Base-by-base conservation (phyloP, 352 stramenopile genomes). In the Peronospora belbahrii region DNA sequence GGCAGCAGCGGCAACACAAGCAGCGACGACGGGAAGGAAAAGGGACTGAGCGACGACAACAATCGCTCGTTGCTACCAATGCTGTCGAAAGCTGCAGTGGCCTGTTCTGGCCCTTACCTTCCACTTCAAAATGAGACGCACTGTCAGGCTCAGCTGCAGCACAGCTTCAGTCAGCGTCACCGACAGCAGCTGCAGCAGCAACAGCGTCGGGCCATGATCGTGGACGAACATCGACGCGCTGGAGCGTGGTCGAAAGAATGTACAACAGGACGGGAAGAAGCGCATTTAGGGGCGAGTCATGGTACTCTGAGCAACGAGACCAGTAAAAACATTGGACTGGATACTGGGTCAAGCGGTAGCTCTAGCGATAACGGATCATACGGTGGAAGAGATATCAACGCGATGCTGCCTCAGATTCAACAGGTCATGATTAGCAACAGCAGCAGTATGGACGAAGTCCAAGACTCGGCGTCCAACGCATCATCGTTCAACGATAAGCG, bases 401-500 rank as follows among this genome's bases (percentile, higher is more conserved):
- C 20, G 6, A 39, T 36, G 25, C 42, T 19, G 27, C 27, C 22
- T 0, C 24, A 36, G 3, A 25, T 18, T 25, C 31, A 28, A 9
- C 28, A 46, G 0, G 38, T 37, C 10, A 45, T 22, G 4, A 39
- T 15, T 10, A 42, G 40, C 14, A 44, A 23, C n/a, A 6, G 24
- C 9, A 56, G 32, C 36, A 57, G 37, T n/a, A 25, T 28, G 3
- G 41, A 65, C 20, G 45, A 51, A 3, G 45, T 51, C 25, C 35
- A 50, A 4, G 55, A 64, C 40, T 25, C 24, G 4, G 32, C 8
- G 14, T 52, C 52, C 22, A 52, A 47, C 15, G 32, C 43, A 17
- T 59, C 38, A 1, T 43, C 48, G 20, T 51, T 20, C 5, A 54
- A 30, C 7, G 49, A 70, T 18, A 68, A 78, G 34, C 61, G 67